Evolutionary conservation across 495 filamentous ascomycete species (phyloP), one percentile per base, ranked within the genome.

Genomic region (Hypoxylon cercidicola): DNA sequence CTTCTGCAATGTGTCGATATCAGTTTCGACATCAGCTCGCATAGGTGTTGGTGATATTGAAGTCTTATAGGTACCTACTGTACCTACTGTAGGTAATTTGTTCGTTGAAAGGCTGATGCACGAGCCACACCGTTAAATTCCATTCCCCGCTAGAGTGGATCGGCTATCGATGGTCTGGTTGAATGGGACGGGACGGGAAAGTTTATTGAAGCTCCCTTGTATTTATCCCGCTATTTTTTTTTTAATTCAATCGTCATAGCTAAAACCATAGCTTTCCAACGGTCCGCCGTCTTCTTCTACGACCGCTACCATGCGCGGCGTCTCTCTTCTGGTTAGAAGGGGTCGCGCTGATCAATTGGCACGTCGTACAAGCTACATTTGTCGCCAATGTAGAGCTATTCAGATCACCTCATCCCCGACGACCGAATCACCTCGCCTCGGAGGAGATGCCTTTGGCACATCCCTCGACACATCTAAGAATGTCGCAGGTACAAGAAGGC

Each of bases 321-420:
- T 60, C 54, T 71, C 71, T 47, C 69, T 70, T 40, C 59, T 66
- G 13, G 52, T 35, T 46, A 60, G 54, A 55, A 61, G 56, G 46
- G 65, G 62, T 50, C 71, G 60, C 34, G 23, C 55, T 20, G 28
- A 64, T 48, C 62, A 46, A 66, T 60, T 71, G 39, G 56, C 55
- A 13, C 30, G 28, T 25, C 56, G 39, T 25, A 67, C 58, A 45
- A 50, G 46, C 45, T 78, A 76, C 51, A 70, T 81, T 8, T 82
- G 80, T 68, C 65, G 70, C 34, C 80, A 81, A 74, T 83, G 81
- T 73, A 69, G 82, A 62, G 72, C 77, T 40, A 82, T 86, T 51
- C 84, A 85, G 47, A 81, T 86, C 74, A 82, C 79, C 69, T 76
- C 83, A 51, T 73, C 78, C 49, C 80, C 84, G 40, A 79, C 81